These are phyloP conservation scores for Zancudomyces culisetae DNA, from an alignment of 371 early-diverging fungal species.

Conservation along the genomic window DNA sequence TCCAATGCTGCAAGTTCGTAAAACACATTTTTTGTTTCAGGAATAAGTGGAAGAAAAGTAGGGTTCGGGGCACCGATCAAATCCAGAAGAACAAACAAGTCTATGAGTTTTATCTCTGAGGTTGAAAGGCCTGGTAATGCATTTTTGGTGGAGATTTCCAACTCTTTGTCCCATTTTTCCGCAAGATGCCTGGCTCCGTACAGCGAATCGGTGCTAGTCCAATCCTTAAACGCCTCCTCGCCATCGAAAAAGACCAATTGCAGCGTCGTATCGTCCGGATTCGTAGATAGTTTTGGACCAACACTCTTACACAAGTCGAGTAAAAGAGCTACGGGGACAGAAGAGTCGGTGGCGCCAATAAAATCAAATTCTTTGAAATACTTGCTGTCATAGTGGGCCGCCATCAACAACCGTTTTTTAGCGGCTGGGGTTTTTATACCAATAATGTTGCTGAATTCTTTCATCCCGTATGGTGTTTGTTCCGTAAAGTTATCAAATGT, in stretches of 20 bases:
- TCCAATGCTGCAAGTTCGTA: conserved; percentile 24
- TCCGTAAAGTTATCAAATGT: conserved; percentile 59
- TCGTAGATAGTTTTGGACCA: conserved; percentile 16
- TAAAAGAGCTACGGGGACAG: conserved; percentile 71
- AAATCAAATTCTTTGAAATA: conserved; percentile 37
- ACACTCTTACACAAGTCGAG: conserved; percentile 56
- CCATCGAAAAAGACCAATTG: conserved; percentile 94
- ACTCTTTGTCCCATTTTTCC: conserved; percentile 23
- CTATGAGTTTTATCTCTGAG: conserved; percentile 43
- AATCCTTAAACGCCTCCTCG: conserved; percentile 75
- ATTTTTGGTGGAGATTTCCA: conserved; percentile 7
- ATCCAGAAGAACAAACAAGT: conserved; percentile 71
- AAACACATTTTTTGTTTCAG: conserved; percentile 31
- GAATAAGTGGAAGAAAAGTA: conserved; percentile 24
- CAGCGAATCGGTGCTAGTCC: conserved; percentile 64
- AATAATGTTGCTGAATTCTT: conserved; percentile 65
- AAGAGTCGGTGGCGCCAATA: conserved; percentile 69
- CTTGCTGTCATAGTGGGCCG: conserved; percentile 87
- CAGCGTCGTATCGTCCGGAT: conserved; percentile 32
- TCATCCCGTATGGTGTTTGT: conserved; percentile 52
- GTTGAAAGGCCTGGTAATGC: conserved; percentile 10
- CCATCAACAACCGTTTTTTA: conserved; percentile 49
- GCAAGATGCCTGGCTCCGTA: conserved; percentile 74
- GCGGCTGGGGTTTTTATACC: conserved; percentile 64
- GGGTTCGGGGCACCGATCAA: conserved; percentile 43